Percentiles rank a stretch among this genome's conserved stretches.
Evolutionary conservation across 495 filamentous ascomycete genomes (phyloP).

Genomic region (Amorphotheca resinae): DNA sequence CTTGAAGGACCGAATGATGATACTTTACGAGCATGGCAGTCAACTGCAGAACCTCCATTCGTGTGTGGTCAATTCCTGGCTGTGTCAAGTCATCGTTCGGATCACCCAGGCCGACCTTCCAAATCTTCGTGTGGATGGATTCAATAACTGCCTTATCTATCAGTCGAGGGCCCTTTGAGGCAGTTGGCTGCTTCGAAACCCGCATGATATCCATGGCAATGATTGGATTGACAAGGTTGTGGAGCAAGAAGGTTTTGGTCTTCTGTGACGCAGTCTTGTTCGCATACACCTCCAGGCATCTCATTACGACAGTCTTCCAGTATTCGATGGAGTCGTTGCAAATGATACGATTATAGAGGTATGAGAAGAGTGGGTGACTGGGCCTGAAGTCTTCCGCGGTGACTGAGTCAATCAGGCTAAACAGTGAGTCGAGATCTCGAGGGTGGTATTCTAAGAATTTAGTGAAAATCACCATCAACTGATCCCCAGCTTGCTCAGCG

Average conservation of each 20-base stretch:
- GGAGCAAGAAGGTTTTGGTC: slow-evolving; percentile 86
- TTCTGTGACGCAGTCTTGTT: slow-evolving; percentile 64
- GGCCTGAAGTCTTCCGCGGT: slow-evolving; percentile 72
- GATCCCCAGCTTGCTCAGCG: slow-evolving; percentile 77
- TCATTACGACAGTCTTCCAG: slow-evolving; percentile 70
- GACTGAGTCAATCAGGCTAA: slow-evolving; percentile 68
- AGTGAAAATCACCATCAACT: slow-evolving; percentile 76
- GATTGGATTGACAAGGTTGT: slow-evolving; percentile 88
- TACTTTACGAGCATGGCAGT: slow-evolving; percentile 93
- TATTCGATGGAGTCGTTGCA: slow-evolving; percentile 78
- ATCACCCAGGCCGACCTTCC: slow-evolving; percentile 79
- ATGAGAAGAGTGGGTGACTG: slow-evolving; percentile 59
- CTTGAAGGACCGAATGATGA: slow-evolving; percentile 68
- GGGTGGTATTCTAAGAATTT: slow-evolving; percentile 61
- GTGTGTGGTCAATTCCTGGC: slow-evolving; percentile 83
- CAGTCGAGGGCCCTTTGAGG: slow-evolving; percentile 52
- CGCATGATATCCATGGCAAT: slow-evolving; percentile 92
- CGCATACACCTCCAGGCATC: slow-evolving; percentile 81
- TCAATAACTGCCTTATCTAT: slow-evolving; percentile 86
- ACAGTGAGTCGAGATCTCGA: slow-evolving; percentile 79
- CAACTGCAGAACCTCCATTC: slow-evolving; percentile 91
- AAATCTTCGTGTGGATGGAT: slow-evolving; percentile 82
- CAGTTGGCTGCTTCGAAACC: slow-evolving; percentile 37
- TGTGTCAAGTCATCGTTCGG: slow-evolving; percentile 74
- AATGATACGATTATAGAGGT: slow-evolving; percentile 79